Evolutionary conservation across 2,329 filamentous ascomycete genomes (phyloP).

Genomic region (Cladorrhinum sp.): DNA sequence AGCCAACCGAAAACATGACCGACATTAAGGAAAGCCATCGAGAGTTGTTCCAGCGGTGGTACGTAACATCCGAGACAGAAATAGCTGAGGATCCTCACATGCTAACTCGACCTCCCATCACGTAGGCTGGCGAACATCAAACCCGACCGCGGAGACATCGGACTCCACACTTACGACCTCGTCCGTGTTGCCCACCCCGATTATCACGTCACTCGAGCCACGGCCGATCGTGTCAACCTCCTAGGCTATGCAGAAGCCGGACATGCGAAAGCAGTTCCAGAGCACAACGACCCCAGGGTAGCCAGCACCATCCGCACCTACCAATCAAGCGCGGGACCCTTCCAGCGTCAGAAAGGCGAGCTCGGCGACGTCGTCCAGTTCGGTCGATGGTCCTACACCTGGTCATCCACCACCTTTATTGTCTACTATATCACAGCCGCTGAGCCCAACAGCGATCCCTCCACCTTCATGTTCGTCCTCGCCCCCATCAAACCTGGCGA

Average conservation of each 20-base stretch:
- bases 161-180: not conserved
- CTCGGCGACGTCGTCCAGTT: conserved; percentile 6
- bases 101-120: too few relatives aligned
- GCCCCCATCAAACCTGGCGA: not conserved
- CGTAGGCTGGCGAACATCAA: too few relatives aligned
- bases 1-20: too few relatives aligned
- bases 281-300: not conserved
- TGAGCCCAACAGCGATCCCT: not conserved
- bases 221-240: conserved; percentile 30
- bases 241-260: conserved; percentile 41
- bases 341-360: not conserved
- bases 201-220: conserved; percentile 9
- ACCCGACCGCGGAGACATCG: not conserved
- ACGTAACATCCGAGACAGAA: too few relatives aligned
- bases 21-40: too few relatives aligned
- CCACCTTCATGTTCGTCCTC: conserved; percentile 4
- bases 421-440: conserved; percentile 6
- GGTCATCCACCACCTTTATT: not conserved
- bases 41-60: not conserved
- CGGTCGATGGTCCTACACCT: conserved; percentile 6
- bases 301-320: conserved; percentile 3
- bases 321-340: not conserved
- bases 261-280: conserved; percentile 34
- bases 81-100: too few relatives aligned
- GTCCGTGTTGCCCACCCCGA: conserved; percentile 1